Base-by-base conservation (phyloP, 2,329 filamentous ascomycete genomes). In the Hypoxylon sp. region DNA sequence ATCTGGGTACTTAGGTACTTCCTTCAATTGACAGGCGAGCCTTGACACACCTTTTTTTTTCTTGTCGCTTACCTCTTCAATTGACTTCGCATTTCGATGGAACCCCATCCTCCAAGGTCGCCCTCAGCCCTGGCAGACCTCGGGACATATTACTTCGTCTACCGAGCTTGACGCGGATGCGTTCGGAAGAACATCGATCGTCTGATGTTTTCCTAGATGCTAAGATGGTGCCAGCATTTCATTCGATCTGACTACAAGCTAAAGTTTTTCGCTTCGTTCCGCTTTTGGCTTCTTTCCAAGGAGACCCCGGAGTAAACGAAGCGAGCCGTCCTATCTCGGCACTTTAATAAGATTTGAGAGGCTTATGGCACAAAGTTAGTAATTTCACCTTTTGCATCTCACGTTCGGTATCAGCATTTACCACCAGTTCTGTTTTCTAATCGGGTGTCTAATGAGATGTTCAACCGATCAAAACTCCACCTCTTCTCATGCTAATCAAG, bases 91-190 rank as follows among this genome's bases (percentile, higher is more conserved):
- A 55, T 50, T 44, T 21, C 47, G n/a, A 54, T 54, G 58, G 54
- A 47, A 42, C 47, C 62, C 66, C 44, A 65, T 65, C 57, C 58
- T 56, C 32, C 24, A 56, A 60, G 58, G 51, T 65, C 53, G 35
- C 46, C 61, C 62, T 62, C 61, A 68, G 55, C 65, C 65, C 51
- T 59, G 57, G 60, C 52, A 62, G 39, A 53, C 61, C 51, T 70
- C 65, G 68, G 68, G 62, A 62, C 61, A 59, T 68, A 62, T 68
- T 68, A 64, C 68, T 70, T 67, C 35, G 59, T 51, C 48, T 64
- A 50, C 64, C 58, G 44, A 67, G 50, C 37, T 67, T 42, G 27
- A 63, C 50, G 44, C 48, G 50, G 47, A 57, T 48, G 29, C 37
- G 55, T 17, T 53, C 63, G 58, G 58, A 53, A 55, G 37, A 63